These are phyloP conservation scores for Aspergillus uvarum DNA, from an alignment of 2,329 filamentous ascomycete genomes.

Conservation along the genomic window DNA sequence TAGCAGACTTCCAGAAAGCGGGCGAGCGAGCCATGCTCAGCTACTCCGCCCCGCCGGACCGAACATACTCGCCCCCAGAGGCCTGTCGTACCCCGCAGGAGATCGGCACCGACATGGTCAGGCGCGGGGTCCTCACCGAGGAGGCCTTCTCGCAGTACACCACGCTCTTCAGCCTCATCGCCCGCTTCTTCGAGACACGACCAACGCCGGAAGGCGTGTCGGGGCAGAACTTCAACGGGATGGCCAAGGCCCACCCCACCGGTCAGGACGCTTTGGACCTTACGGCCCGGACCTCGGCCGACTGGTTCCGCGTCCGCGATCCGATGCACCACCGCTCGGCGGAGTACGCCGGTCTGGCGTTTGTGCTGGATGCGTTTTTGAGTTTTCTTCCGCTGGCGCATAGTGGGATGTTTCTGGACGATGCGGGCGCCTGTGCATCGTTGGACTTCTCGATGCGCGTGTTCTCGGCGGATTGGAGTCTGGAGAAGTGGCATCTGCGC, in stretches of 20 bases:
- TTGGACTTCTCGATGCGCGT: constrained; percentile 54
- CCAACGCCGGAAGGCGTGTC: constrained; percentile 3
- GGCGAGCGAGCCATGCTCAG: not conserved
- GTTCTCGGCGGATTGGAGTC: constrained; percentile 40
- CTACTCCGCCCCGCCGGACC: not conserved
- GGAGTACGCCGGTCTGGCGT: constrained; percentile 2
- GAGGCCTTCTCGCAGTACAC: not conserved
- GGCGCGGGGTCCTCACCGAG: not conserved
- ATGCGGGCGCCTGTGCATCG: constrained; percentile 46
- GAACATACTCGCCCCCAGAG: not conserved
- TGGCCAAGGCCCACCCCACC: not conserved
- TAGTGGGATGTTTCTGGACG: constrained; percentile 19
- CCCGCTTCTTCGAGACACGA: constrained; percentile 5
- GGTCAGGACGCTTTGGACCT: not conserved
- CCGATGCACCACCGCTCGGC: not conserved
- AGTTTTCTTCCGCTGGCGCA: constrained; percentile 30
- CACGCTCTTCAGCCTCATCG: constrained; percentile 1
- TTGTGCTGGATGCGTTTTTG: constrained; percentile 10
- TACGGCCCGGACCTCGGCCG: constrained; percentile 5
- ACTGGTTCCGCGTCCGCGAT: constrained; percentile 7
- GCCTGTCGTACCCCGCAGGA: not conserved
- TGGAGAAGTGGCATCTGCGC: constrained; percentile 45
- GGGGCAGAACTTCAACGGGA: constrained; percentile 7
- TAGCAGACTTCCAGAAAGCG: constrained; percentile 5
- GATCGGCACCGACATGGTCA: not conserved